phyloP scores from a whole-genome alignment of 192 early-diverging fungal genomes.

The Phlyctochytrium planicorne region DNA sequence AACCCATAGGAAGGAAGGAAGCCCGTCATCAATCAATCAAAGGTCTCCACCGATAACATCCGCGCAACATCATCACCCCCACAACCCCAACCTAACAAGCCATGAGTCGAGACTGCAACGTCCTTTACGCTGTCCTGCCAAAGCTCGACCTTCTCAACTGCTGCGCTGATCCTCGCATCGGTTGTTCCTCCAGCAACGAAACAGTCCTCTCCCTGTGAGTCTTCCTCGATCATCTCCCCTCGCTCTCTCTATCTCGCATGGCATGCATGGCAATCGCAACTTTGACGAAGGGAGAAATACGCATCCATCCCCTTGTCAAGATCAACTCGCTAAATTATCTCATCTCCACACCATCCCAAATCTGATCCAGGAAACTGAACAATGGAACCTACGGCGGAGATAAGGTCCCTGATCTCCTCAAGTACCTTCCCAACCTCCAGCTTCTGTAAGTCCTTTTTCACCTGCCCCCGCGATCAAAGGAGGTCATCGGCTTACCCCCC shows the following conservation, averaged over 20 bases:
- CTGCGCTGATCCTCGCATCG: background rate
- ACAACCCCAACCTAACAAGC: no score
- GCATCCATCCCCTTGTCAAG: no score
- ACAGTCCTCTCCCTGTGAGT: background rate
- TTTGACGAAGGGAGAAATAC: no score
- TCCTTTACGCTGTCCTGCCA: background rate
- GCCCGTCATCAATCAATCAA: no score
- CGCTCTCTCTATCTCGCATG: background rate
- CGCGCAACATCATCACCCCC: no score
- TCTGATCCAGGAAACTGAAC: background rate
- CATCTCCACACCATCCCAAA: background rate
- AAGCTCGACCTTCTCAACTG: background rate
- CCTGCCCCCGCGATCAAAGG: no score
- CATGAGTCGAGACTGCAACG: background rate
- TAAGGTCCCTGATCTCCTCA: background rate
- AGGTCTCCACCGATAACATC: no score
- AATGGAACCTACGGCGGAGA: background rate
- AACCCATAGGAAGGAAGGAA: no score
- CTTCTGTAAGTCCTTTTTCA: no score
- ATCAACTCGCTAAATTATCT: no score
- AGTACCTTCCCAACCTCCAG: conserved; percentile 2
- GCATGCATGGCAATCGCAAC: background rate
- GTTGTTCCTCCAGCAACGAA: background rate
- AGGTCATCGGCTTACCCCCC: no score
- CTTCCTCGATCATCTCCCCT: background rate